Base-by-base conservation (phyloP, 768 basidiomycete genomes). In the Boletus rex-veris region DNA sequence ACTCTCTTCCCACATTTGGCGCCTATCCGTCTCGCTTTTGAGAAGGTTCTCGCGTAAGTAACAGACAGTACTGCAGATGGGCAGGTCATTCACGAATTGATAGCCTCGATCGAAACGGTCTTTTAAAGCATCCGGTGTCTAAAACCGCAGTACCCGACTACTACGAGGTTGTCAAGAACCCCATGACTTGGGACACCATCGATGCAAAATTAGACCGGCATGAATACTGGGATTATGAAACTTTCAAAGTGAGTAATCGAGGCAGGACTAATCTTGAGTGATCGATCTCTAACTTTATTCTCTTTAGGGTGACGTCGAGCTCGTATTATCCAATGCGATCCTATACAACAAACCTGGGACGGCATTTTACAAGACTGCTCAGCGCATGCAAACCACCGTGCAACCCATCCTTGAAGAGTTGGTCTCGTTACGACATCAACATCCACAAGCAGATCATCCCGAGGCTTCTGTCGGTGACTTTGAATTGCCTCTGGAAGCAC, bases 161-260 rank as follows among this genome's bases (percentile, higher is more conserved):
- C 67, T 92, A 88, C 64, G 87, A 92, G 43, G 76, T 97, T 35
- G 79, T 99, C 63, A 79, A 84, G 62, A 74, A 79, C 4, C 97
- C 97, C 0, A 97, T 97, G 92, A 88, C 86, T 55, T 94, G 95
- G 85, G 77, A 77, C 12, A 78, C 77, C 28, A 96, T 99, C 64
- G 86, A 91, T 43, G 71, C 73, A 28, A 96, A 91, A 68, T 74
- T 99, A 30, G 88, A 95, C 48, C 76, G 77, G 35, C 86, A 91
- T 54, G 82, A 88, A 64, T 98, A 98, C 69, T 84, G 85, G 76
- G 84, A 90, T 64, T 69, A 89, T 0, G 76, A 84, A 31, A 69
- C 79, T 5, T 95, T 98, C 74, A 82, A 84, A 70, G 91, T 84
- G 58, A 15, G 72, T 55, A 12, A 4, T 18, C 18, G 16, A 33